Evolutionary conservation across 345 rosid species (phyloP).

Genomic region (Eutrema yunnanense): DNA sequence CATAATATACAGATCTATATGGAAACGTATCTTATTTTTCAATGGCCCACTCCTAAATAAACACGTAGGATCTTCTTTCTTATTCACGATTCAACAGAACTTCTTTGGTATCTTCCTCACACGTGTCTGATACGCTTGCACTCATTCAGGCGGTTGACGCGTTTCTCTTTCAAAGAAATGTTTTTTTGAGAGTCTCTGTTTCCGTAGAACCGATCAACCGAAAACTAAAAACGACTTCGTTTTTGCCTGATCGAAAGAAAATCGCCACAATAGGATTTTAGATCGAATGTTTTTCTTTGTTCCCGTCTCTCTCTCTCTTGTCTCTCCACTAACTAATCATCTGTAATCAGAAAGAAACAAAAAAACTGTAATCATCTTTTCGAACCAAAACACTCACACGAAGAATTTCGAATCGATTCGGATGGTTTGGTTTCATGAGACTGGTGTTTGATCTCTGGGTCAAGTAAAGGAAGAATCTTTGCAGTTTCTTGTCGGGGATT

Average conservation of each 20-base stretch:
- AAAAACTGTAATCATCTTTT: not conserved
- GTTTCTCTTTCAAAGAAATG: not conserved
- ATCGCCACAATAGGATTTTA: not conserved
- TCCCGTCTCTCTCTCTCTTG: not conserved
- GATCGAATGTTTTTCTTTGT: not conserved
- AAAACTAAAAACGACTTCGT: not conserved
- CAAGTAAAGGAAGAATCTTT: not conserved
- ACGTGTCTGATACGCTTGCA: constrained; percentile 26
- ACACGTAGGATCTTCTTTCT: not conserved
- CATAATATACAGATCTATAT: too few relatives aligned
- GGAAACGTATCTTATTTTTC: too few relatives aligned
- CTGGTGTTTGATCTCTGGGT: not conserved
- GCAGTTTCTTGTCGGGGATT: not conserved
- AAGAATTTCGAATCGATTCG: not conserved
- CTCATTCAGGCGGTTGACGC: constrained; percentile 32
- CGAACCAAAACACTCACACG: not conserved
- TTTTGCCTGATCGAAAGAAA: not conserved
- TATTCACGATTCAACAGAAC: not conserved
- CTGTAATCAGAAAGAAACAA: not conserved
- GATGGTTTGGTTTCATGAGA: constrained; percentile 10
- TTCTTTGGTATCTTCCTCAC: not conserved
- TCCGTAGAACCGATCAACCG: not conserved
- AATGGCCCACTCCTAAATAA: not conserved
- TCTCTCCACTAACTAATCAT: not conserved
- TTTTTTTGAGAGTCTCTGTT: not conserved